phyloP scores from a whole-genome alignment of 305 asterid species.

The Fraxinus sp. region DNA sequence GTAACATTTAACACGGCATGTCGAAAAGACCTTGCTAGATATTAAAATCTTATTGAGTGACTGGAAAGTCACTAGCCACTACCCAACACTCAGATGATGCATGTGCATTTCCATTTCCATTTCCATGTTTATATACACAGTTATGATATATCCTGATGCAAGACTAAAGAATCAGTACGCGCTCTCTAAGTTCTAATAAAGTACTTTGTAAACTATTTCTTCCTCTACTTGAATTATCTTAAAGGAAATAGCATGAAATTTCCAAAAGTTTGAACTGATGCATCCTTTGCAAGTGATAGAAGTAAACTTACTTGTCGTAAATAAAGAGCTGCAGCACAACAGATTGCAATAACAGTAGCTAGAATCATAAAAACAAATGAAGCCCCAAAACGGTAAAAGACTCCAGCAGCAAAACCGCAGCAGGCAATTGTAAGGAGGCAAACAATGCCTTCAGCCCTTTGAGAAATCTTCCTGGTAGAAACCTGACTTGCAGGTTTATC shows the following conservation, averaged over 20 bases:
- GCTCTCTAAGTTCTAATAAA: not conserved
- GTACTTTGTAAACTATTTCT: not conserved
- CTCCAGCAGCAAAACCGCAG: conserved; percentile 81
- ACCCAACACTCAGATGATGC: not conserved
- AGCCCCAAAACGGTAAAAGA: conserved; percentile 63
- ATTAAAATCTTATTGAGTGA: not conserved
- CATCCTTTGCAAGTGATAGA: not conserved
- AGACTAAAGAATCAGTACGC: not conserved
- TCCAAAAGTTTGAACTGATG: not conserved
- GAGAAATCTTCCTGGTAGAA: conserved; percentile 44
- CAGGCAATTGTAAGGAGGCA: conserved; percentile 64
- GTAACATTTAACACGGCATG: conserved; percentile 4
- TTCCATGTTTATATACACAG: not conserved
- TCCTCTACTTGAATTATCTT: not conserved
- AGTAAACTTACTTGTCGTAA: conserved; percentile 64
- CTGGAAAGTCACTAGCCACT: not conserved
- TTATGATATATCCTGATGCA: not conserved
- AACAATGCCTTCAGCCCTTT: conserved; percentile 62
- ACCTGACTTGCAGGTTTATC: conserved; percentile 45
- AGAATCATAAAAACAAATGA: conserved; percentile 53
- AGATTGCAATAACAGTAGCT: conserved; percentile 52
- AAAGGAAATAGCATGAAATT: not conserved
- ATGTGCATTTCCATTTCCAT: not conserved
- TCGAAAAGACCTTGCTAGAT: not conserved
- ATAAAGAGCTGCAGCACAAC: conserved; percentile 57